Evolutionary conservation across 2,329 filamentous ascomycete genomes (phyloP), one percentile per base, ranked within the genome.

Genomic region (Claviceps fusiformis): DNA sequence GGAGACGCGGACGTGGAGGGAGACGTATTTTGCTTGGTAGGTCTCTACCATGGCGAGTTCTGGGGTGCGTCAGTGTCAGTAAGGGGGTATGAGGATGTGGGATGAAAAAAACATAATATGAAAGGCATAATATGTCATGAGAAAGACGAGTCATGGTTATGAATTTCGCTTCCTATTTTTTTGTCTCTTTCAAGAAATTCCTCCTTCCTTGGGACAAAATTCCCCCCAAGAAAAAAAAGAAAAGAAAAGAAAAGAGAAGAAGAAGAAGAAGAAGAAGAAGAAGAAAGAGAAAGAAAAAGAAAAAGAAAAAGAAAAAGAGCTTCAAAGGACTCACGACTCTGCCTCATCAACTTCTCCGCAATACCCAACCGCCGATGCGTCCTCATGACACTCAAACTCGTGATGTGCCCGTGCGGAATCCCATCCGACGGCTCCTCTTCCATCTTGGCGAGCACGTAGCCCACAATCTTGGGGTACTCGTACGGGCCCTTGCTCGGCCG

Each of bases 391-490:
- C 85, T 91, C 66, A 98, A 72, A 62, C 86, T 91, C 49, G 93
- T 98, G 67, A 98, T 97, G 74, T 98, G 93, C 17, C 93, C 93
- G 73, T 97, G 93, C 63, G 86, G 87, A 45, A 96, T 76, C 56
- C 91, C 91, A 70, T 97, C 92, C 57, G 85, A 68, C 8, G 93
- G 92, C 71, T 97, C 93, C 75, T 98, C 93, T 72, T 98, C 93
- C 91, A 98, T 98, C 79, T 98, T 98, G 53, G 93, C 93, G 31
- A 98, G 83, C n/a, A 98, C 93, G 69, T 98, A 98, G 64, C 93
- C 93, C 29, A 98, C 93, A 58, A 98, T 95, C 73, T 96, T 95
- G 62, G 93, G 93, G 64, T 95, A 93, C 70, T 95, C 87, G 71
- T 92, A 87, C 50, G 85, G 84, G 0, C 85, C 82, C 68, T 85